phyloP scores from a whole-genome alignment of 371 early-diverging fungal genomes.

The Lichtheimia ramosa region DNA sequence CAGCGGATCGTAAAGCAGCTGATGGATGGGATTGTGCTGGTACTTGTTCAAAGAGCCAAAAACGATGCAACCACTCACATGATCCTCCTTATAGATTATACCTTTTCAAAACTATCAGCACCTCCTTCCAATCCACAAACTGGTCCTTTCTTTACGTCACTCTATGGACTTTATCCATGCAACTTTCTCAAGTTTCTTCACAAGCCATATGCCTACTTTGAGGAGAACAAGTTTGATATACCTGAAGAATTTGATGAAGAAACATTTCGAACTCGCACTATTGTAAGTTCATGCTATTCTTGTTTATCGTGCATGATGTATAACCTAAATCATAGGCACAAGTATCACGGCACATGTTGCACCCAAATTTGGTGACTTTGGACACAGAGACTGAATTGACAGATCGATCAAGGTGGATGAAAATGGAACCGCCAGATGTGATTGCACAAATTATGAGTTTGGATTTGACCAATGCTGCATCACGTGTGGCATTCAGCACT shows the following conservation, averaged over 20 bases:
- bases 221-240: slow-evolving; percentile 26
- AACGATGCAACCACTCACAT: too few species aligned
- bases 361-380: slow-evolving; percentile 57
- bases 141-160: slow-evolving; percentile 59
- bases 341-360: slow-evolving; percentile 60
- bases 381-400: slow-evolving; percentile 53
- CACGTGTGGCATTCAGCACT: slow-evolving; percentile 41
- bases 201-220: slow-evolving; percentile 51
- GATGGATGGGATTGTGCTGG: slow-evolving; percentile 53
- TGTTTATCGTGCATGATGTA: too few species aligned
- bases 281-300: slow-evolving; percentile 20
- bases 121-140: slow-evolving; percentile 57
- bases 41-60: slow-evolving; percentile 1
- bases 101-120: slow-evolving; percentile 53
- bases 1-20: slow-evolving; percentile 6
- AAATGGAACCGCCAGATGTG: slow-evolving; percentile 66
- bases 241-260: slow-evolving; percentile 57
- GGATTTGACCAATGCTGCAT: slow-evolving; percentile 60
- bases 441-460: slow-evolving; percentile 66
- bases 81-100: slow-evolving; percentile 31
- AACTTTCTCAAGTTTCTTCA: slow-evolving; percentile 60
- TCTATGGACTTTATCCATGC: slow-evolving; percentile 70
- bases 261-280: slow-evolving; percentile 41
- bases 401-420: slow-evolving; percentile 62
- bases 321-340: slow-evolving; percentile 30